Base-by-base conservation (phyloP, 2,329 filamentous ascomycete genomes). In the Ophiostoma montium region DNA sequence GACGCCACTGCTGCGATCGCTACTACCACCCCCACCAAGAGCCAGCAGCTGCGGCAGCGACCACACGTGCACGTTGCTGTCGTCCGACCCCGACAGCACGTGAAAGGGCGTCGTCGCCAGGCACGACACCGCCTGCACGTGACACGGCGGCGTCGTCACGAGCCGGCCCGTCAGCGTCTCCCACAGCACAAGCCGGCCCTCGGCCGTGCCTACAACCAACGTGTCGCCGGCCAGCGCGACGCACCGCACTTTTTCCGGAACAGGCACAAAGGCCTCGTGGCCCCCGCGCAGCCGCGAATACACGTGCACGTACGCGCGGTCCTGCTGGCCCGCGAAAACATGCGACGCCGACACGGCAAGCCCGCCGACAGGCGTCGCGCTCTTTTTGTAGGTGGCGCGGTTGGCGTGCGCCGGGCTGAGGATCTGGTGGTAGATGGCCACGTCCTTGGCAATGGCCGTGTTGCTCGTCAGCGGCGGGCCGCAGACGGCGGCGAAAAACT, bases 41-140 rank as follows among this genome's bases (percentile, higher is more conserved):
- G 79, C 75, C 3, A 95, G 72, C 11, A 96, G 75, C 21, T 75
- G 74, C 3, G 84, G 72, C 47, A 95, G 66, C 2, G 86, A 86
- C 92, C 92, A 98, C 52, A 96, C 82, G 64, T 94, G 86, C 54
- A 95, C 75, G 62, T 86, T 94, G 47, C 88, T 85, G 68, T 98
- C 92, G 57, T 82, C 76, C 3, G 86, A 90, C 36, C 82, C 86
- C 1, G 84, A 86, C 46, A 92, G 71, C 47, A 92, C 65, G 64
- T 87, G 82, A 57, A 78, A 79, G 43, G 78, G 82, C 38, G 81
- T 84, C 11, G 80, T 75, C 35, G 77, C 80, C 49, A 96, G 69
- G 60, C 80, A 82, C 21, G 85, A 88, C 27, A 96, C 79, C 18
- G 80, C 72, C 63, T 90, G 86, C 19, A 94, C 76, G 67, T 94